Evolutionary conservation across 371 early-diverging fungal genomes (phyloP), one percentile per base, ranked within the genome.

Genomic region (Mucor velutinosus): DNA sequence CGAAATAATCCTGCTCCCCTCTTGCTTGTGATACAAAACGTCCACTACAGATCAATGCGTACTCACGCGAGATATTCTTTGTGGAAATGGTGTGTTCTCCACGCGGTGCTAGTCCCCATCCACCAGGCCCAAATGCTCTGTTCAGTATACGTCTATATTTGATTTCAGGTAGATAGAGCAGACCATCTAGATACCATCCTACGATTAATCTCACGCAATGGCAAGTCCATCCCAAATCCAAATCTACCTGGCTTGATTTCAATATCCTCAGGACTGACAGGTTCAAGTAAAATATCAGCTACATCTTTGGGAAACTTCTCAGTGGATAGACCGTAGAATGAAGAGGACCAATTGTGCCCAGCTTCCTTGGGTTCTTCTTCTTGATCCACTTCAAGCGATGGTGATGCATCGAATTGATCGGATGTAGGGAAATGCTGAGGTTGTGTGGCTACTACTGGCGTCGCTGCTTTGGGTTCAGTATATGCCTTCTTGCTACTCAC

Each of bases 111-210:
- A 98, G 77, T 7, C 95, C 94, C 95, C 95, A 94, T 72, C 65
- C 98, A 70, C 99, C 99, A 15, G 99, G 98, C 12, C 98, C 97
- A 80, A 99, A 98, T 4, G 98, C 95, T 66, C 81, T 87, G 65
- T 96, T 97, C 41, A 98, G 83, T 53, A 97, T 94, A 47, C 97
- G 91, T 29, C 99, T 90, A 80, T 96, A 97, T 73, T 96, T 97
- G 74, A 97, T 99, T 80, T 98, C 98, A 30, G 98, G 97, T 7
- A 98, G 80, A 72, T 97, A 97, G 27, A 96, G 65, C 55, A 95
- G 67, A 10, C 99, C 99, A 75, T 99, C 97, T 91, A 66, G n/a
- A n/a, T n/a, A n/a, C n/a, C 21, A 23, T 60, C 21, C 12, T 11
- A 14, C 6, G 27, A 41, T 41, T 41, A 41, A 41, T 37, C 15